Percentiles rank a stretch among this genome's conserved stretches.
Conservation (phyloP, 441 rosid genomes). For the Viola pubescens region DNA sequence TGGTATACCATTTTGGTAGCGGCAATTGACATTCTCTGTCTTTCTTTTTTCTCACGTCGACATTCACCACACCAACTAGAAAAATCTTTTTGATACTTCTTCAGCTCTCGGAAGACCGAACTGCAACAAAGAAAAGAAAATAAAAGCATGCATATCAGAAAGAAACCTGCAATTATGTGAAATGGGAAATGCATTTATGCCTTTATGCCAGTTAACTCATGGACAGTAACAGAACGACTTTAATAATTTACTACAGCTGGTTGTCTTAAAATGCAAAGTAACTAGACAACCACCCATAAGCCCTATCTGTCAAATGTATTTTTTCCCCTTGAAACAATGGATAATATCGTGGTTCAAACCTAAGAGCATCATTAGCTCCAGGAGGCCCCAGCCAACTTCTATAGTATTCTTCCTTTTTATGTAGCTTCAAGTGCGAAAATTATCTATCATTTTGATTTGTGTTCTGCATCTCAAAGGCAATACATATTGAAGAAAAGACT, state of each 20-base stretch:
- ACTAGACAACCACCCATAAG: background rate
- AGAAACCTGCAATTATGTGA: background rate
- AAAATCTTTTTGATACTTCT: slow-evolving; percentile 58
- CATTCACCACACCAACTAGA: slow-evolving; percentile 91
- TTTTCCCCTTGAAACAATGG: background rate
- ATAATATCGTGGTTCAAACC: background rate
- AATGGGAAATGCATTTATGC: background rate
- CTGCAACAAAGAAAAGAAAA: slow-evolving; percentile 21
- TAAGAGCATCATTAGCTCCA: too few species aligned
- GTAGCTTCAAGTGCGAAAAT: too few species aligned
- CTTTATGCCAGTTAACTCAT: background rate
- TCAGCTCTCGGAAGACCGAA: slow-evolving; percentile 75
- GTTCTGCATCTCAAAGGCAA: too few species aligned
- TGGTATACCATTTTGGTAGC: slow-evolving; percentile 54
- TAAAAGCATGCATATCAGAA: background rate
- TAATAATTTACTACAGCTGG: too few species aligned
- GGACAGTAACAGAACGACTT: too few species aligned
- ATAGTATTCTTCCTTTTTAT: background rate
- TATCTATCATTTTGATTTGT: too few species aligned
- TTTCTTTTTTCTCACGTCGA: slow-evolving; percentile 45
- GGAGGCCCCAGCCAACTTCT: background rate
- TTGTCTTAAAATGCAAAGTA: too few species aligned
- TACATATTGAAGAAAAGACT: too few species aligned
- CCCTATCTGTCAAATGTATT: background rate
- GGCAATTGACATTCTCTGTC: slow-evolving; percentile 38